phyloP scores from a whole-genome alignment of 1,139 yeast genomes.

The Lodderomyces elongisporus region DNA sequence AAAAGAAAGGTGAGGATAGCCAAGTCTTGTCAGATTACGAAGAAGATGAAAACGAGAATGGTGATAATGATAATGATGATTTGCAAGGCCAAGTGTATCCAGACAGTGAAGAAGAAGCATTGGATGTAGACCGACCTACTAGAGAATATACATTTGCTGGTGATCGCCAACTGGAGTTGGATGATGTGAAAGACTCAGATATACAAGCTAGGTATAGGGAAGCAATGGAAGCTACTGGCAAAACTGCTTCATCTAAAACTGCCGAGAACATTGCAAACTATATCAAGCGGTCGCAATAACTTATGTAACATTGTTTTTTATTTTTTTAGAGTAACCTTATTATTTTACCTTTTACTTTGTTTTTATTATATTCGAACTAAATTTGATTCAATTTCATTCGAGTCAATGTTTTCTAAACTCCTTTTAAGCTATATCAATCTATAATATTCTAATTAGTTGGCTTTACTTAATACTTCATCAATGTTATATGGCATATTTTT shows the following conservation, averaged over 20 bases:
- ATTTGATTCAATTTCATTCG: too few relatives aligned
- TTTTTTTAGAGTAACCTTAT: not conserved
- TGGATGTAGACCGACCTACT: slow-evolving; percentile 29
- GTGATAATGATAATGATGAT: slow-evolving; percentile 45
- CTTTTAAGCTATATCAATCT: too few relatives aligned
- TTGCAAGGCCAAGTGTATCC: slow-evolving; percentile 58
- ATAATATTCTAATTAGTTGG: not conserved
- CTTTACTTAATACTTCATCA: slow-evolving; percentile 19
- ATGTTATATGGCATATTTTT: slow-evolving; percentile 24
- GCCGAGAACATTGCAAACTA: slow-evolving; percentile 70
- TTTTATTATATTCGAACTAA: too few relatives aligned
- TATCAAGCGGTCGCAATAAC: slow-evolving; percentile 31
- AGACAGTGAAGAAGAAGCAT: slow-evolving; percentile 51
- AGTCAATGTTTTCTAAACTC: too few relatives aligned
- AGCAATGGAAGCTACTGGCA: slow-evolving; percentile 64
- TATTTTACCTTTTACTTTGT: not conserved
- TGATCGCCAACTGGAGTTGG: slow-evolving; percentile 61
- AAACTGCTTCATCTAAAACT: slow-evolving; percentile 56
- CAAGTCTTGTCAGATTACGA: slow-evolving; percentile 66
- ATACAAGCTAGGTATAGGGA: slow-evolving; percentile 67
- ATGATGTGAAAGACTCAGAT: slow-evolving; percentile 43
- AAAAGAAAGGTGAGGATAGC: slow-evolving; percentile 29
- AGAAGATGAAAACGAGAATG: slow-evolving; percentile 1
- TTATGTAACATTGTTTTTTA: not conserved
- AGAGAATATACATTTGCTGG: slow-evolving; percentile 77